Conservation (phyloP, 495 filamentous ascomycete species). For the Penicillium ucsense region DNA sequence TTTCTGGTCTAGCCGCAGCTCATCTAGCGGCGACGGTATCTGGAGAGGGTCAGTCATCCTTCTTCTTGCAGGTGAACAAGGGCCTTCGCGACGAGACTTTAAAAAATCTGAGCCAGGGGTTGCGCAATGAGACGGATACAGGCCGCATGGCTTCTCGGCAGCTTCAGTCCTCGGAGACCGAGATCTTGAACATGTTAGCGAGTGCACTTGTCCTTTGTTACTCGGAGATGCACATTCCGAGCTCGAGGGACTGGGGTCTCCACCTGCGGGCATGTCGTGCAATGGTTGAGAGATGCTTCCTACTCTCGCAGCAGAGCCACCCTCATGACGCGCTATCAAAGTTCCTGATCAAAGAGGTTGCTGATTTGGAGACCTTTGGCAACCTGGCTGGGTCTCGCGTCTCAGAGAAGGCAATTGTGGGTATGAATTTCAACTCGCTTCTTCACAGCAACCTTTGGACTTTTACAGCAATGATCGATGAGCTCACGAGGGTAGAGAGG, state of each 20-base stretch:
- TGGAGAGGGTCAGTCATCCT: constrained; percentile 4
- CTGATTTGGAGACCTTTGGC: constrained; percentile 9
- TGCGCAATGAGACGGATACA: constrained; percentile 1
- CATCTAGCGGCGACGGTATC: constrained; percentile 10
- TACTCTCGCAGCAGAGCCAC: background rate
- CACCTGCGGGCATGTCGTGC: constrained; percentile 11
- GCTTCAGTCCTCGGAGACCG: background rate
- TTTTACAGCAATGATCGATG: constrained; percentile 7
- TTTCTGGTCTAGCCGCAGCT: constrained; percentile 11
- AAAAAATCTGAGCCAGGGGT: constrained; percentile 2
- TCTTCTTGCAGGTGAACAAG: constrained; percentile 3
- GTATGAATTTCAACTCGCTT: background rate
- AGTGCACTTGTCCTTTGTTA: constrained; percentile 11
- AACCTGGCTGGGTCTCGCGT: constrained; percentile 2
- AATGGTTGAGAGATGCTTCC: constrained; percentile 8
- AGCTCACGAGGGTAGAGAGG: constrained; percentile 8
- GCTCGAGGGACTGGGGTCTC: constrained; percentile 10
- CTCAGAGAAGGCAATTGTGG: background rate
- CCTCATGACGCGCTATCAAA: constrained; percentile 1
- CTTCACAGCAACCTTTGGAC: constrained; percentile 3
- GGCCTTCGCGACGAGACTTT: constrained; percentile 6
- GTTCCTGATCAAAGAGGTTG: constrained; percentile 12
- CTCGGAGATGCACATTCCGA: constrained; percentile 8
- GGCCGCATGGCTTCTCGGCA: background rate
- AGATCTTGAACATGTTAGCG: constrained; percentile 6